phyloP scores from a whole-genome alignment of 2,329 filamentous ascomycete genomes.

The Hirsutella thompsonii region DNA sequence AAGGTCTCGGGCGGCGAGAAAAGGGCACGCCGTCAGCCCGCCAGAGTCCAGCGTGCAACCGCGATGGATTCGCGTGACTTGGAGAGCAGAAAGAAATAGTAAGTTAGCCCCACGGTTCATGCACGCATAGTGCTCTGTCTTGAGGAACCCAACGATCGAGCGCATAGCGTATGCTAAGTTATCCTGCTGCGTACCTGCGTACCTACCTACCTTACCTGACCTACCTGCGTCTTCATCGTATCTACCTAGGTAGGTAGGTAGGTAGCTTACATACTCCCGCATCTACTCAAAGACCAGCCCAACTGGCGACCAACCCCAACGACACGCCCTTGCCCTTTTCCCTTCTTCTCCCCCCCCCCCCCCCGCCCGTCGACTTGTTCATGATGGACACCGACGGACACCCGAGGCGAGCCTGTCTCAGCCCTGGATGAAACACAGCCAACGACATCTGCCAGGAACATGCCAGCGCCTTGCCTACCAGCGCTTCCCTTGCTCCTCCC shows the following conservation, averaged over 20 bases:
- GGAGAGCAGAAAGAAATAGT: no score
- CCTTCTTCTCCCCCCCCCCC: no score
- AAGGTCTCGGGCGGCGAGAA: no score
- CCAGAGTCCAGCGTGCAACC: no score
- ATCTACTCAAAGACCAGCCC: background rate
- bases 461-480: conserved; percentile 7
- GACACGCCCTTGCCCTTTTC: no score
- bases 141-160: no score
- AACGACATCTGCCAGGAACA: conserved; percentile 12
- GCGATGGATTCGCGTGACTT: no score
- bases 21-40: no score
- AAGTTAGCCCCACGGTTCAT: no score
- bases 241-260: background rate
- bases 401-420: conserved; percentile 16
- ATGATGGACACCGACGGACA: background rate
- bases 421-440: conserved; percentile 17
- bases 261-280: background rate
- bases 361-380: background rate
- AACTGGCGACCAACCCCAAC: no score
- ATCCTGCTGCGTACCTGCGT: background rate
- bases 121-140: no score
- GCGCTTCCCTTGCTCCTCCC: conserved; percentile 7
- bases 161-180: no score
- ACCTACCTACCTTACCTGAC: background rate
- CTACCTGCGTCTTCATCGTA: background rate